These are phyloP conservation scores for Yamadazyma blattariae DNA, from an alignment of 1,139 yeast genomes.

Conservation along the genomic window DNA sequence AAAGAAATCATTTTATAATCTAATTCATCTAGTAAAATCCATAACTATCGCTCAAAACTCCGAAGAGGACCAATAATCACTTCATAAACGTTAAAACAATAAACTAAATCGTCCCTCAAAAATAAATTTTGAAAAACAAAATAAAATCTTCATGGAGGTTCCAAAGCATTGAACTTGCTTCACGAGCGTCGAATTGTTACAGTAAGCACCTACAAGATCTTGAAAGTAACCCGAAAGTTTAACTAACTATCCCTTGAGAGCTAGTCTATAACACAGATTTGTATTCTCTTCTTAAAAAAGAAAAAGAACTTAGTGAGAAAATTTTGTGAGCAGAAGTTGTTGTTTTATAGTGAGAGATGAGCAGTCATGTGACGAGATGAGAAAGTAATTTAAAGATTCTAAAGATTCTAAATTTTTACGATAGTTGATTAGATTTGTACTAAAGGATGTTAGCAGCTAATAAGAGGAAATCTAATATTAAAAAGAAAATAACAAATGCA, in stretches of 20 bases:
- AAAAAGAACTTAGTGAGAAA: too few relatives aligned
- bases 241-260: slow-evolving; percentile 30
- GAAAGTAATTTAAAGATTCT: too few relatives aligned
- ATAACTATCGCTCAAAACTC: slow-evolving; percentile 49
- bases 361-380: slow-evolving; percentile 1
- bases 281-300: too few relatives aligned
- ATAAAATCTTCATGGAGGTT: not conserved
- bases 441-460: slow-evolving; percentile 1
- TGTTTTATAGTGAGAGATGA: slow-evolving; percentile 4
- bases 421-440: too few relatives aligned
- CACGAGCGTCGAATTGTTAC: slow-evolving; percentile 73
- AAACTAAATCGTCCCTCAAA: slow-evolving; percentile 4
- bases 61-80: slow-evolving; percentile 44
- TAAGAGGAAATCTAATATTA: slow-evolving; percentile 17
- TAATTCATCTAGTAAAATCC: slow-evolving; percentile 3
- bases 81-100: slow-evolving; percentile 24
- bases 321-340: too few relatives aligned
- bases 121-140: not conserved
- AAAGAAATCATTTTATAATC: not conserved
- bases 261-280: slow-evolving; percentile 52
- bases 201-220: slow-evolving; percentile 35
- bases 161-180: slow-evolving; percentile 42
- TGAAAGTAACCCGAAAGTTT: slow-evolving; percentile 29
- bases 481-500: slow-evolving; percentile 6
- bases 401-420: too few relatives aligned